Percentiles rank a stretch among this genome's conserved stretches.
Evolutionary conservation across 73 alveolate genomes (phyloP).

Genomic region (Tetrahymena elliotti): DNA sequence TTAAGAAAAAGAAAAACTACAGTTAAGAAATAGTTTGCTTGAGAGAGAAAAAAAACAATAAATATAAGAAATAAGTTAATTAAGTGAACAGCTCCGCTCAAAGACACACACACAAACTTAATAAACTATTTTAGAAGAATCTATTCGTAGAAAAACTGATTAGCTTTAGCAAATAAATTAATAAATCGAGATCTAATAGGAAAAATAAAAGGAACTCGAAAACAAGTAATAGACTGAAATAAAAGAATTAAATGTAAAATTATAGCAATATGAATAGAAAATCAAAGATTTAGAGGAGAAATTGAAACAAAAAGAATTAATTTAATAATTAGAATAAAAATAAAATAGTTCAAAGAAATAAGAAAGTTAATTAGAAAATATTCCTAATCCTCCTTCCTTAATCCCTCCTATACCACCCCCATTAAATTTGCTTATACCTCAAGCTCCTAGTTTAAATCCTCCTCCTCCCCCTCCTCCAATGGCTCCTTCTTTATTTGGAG

Average conservation of each 20-base stretch:
- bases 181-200: background rate
- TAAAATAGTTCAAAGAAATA: background rate
- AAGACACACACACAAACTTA: background rate
- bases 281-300: background rate
- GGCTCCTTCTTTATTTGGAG: background rate
- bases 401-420: background rate
- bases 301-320: background rate
- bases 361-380: background rate
- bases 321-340: background rate
- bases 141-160: background rate
- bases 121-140: background rate
- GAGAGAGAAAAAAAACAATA: background rate
- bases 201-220: background rate
- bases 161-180: background rate
- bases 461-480: background rate
- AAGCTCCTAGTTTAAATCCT: background rate
- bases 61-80: background rate
- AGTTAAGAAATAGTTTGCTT: background rate
- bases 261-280: background rate
- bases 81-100: background rate
- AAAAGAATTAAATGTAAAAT: background rate
- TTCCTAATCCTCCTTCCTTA: background rate
- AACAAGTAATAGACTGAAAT: background rate
- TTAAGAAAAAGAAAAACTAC: background rate
- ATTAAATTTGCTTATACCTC: background rate